Conservation (phyloP, 495 filamentous ascomycete species). For the Geopyxis carbonaria region DNA sequence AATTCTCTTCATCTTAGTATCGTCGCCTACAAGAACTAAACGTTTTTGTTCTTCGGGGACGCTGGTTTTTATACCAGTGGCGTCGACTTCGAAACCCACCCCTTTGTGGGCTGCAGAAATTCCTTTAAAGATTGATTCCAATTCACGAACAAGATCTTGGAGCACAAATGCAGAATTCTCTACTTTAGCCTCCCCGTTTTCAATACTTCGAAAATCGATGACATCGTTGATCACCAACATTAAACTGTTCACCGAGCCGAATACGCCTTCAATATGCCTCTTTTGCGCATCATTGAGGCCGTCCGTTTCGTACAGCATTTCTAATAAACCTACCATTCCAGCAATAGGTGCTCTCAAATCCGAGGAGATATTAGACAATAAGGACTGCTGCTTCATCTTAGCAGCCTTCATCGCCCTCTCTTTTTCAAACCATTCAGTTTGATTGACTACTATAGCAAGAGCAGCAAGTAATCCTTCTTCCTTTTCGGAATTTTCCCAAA, state of each 20-base stretch:
- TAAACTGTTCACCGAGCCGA: not conserved
- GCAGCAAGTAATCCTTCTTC: constrained; percentile 13
- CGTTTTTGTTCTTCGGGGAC: constrained; percentile 14
- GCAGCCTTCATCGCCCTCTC: constrained; percentile 15
- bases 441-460: constrained; percentile 15
- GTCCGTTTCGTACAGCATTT: constrained; percentile 12
- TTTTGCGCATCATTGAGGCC: constrained; percentile 9
- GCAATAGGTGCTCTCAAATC: constrained; percentile 14
- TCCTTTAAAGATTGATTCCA: constrained; percentile 11
- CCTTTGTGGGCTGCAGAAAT: constrained; percentile 12
- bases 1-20: constrained; percentile 16
- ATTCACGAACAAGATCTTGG: constrained; percentile 13
- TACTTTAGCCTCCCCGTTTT: constrained; percentile 5
- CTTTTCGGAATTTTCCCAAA: constrained; percentile 15
- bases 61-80: constrained; percentile 8
- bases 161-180: constrained; percentile 11
- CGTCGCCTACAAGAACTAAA: constrained; percentile 15
- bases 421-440: constrained; percentile 15
- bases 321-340: constrained; percentile 16
- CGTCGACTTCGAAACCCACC: constrained; percentile 12
- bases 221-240: constrained; percentile 21
- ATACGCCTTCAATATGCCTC: constrained; percentile 3
- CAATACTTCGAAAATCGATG: constrained; percentile 20
- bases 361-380: constrained; percentile 12
- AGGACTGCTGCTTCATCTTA: constrained; percentile 10